Evolutionary conservation across 345 rosid genomes (phyloP), one percentile per base, ranked within the genome.

Genomic region (Pelargonium nanum): DNA sequence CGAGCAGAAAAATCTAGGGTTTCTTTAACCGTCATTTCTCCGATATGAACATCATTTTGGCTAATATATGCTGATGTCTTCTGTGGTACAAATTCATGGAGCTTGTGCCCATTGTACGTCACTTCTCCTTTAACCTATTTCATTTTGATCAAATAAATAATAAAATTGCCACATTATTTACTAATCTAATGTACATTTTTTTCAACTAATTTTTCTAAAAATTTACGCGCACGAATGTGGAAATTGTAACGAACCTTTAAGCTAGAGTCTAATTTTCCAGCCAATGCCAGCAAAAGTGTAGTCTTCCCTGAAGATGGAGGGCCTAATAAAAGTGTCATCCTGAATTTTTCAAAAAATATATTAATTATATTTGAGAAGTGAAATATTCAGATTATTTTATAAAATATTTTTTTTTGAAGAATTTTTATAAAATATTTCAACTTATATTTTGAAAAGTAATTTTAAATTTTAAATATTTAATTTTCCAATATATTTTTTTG

Each of bases 281-380:
- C 93, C 22, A 91, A 60, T 55, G 97, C 96, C 22, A 91, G 61
- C 59, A 91, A 68, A 63, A 91, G 79, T 19, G 91, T 87, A 13
- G 96, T 87, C 76, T 91, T 91, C 6, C 97, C 97, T 0, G 97
- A 87, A 23, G 97, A 85, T 17, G 97, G 97, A 6, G 97, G 97
- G 0, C 97, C 97, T 22, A 87, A 61, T 53, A 91, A 70, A 1
- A 91, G 82, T 5, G 96, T 61, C 96, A 87, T 84, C 70, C 96
- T 89, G 53, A 19, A 19, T 57, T 26, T 44, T 28, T 50, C 22
- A 34, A 25, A 5, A 32, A 53, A 21, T n/a, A n/a, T n/a, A n/a
- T n/a, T n/a, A n/a, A n/a, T n/a, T n/a, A n/a, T n/a, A 21, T 56
- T 19, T 0, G 0, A 56, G 2, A n/a, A 20, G 6, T 12, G 30